Base-by-base conservation (phyloP, 2,329 filamentous ascomycete genomes). In the Trichophyton rubrum region DNA sequence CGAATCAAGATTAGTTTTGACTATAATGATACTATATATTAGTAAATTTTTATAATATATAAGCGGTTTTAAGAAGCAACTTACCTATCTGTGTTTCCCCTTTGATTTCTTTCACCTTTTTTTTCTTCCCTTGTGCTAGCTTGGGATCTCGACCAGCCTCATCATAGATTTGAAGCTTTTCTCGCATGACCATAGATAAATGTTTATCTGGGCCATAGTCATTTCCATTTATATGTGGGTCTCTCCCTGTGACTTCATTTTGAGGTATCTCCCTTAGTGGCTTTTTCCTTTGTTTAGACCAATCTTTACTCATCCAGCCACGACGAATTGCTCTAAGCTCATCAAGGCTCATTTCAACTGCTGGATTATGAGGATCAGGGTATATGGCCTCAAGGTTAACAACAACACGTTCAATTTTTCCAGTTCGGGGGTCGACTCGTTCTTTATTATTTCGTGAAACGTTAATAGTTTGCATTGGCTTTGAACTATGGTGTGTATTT, bases 1-100 rank as follows among this genome's bases (percentile, higher is more conserved):
- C 1, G 92, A 96, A 68, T 93, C 89, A 60, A 97, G 78, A 67
- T 96, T 96, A 61, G 90, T 87, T 79, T 95, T 93, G 73, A 97
- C 90, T 93, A 66, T n/a, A 59, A n/a, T n/a, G 59, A 13, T 15
- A 22, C 4, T 53, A 53, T 63, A 76, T 71, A 47, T 30, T 20
- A 33, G 43, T 35, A 35, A 7, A 20, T 35, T 27, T 27, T 40
- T 58, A 41, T 6, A 56, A 22, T 11, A 17, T 7, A 27, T 27
- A 53, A 7, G 55, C 30, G 15, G 15, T 20, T 56, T 17, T 7
- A 30, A 13, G 86, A 77, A 22, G 15, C 3, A 51, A 13, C 22
- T 22, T 78, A 95, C 89, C 89, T 59, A 92, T 96, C 73, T 96
- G 90, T 1, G 91, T 95, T 73, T 95, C 90, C 59, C 78, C 80